phyloP scores from a whole-genome alignment of 139 green algal genomes.

The Dunaliella primolecta region DNA sequence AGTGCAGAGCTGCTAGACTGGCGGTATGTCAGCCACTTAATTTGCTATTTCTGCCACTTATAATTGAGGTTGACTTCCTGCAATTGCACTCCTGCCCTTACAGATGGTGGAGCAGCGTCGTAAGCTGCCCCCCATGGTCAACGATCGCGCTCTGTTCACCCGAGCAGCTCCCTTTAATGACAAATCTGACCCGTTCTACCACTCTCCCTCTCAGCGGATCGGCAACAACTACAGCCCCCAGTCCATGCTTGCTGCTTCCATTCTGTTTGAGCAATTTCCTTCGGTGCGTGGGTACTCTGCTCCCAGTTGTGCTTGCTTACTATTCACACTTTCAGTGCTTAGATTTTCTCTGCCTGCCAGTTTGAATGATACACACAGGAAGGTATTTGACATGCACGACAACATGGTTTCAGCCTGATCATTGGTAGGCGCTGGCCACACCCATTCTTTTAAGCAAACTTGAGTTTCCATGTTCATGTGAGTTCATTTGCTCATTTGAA shows the following conservation, averaged over 20 bases:
- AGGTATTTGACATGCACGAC: no score
- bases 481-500: no score
- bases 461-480: no score
- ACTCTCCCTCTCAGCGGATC: constrained; percentile 66
- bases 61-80: background rate
- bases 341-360: background rate
- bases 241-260: constrained; percentile 30
- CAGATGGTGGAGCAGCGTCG: constrained; percentile 51
- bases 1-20: background rate
- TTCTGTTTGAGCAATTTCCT: constrained; percentile 65
- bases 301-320: background rate
- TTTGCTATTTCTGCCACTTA: background rate
- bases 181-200: constrained; percentile 67
- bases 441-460: no score
- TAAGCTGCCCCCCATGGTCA: constrained; percentile 66
- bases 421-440: no score
- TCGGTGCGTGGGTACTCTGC: constrained; percentile 10
- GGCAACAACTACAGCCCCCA: constrained; percentile 54
- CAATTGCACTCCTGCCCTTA: background rate
- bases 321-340: background rate
- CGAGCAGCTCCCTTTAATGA: constrained; percentile 59
- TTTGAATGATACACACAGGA: background rate
- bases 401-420: no score
- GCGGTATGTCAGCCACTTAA: background rate
- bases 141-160: constrained; percentile 69